Base-by-base conservation (phyloP, 345 rosid species). In the Bruguiera sexangula region DNA sequence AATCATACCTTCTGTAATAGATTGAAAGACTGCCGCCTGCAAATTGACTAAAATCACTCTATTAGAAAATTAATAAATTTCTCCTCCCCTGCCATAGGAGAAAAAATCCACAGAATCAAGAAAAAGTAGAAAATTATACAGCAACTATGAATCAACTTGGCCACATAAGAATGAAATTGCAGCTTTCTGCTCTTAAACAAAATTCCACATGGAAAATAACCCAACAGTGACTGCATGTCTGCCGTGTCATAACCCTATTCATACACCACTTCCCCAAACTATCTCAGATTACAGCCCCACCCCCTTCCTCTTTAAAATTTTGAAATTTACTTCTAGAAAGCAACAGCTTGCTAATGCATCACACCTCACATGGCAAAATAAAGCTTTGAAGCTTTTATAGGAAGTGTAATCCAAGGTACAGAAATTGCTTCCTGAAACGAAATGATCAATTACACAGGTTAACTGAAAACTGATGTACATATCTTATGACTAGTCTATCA, bases 301-400 rank as follows among this genome's bases (percentile, higher is more conserved):
- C 2, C 30, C 29, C 29, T 55, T 55, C 16, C 2, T 3, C 59
- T 3, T 24, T 7, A 55, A 27, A 27, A 27, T 21, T 21, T 8
- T 22, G 18, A 27, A 22, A 27, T 8, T 15, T 56, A 60, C 22
- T 55, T 55, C 60, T 3, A 39, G 36, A 39, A 59, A 58, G 9
- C n/a, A 24, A 37, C 24, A 22, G 54, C 37, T 36, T 61, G 60
- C 71, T 46, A 59, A 57, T 29, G 73, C 55, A 50, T 27, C 69
- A 8, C 39, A 89, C 98, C 96, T 87, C 96, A 83, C 92, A 88
- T 85, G 19, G 96, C 92, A 67, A 88, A 91, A 78, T 82, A 89
- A 69, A 91, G 92, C 87, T 87, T 89, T 50, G 89, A 82, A 68
- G 79, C 78, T 85, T 77, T 91, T 84, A 70, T 71, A 22, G 93